Base-by-base conservation (phyloP, 805 yeast genomes). In the Candida caryicola region DNA sequence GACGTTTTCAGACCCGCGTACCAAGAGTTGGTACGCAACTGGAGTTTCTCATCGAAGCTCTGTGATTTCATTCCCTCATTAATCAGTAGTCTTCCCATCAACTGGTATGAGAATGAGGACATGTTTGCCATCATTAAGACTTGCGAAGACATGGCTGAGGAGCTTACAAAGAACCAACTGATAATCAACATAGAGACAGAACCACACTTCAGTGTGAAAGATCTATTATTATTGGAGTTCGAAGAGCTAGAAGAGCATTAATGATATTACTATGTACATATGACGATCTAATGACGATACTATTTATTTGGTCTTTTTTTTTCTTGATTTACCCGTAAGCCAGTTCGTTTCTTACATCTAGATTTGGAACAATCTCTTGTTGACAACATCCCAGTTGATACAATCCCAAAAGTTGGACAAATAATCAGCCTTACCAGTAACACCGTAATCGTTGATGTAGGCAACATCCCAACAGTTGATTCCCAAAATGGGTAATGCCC, bases 381-480 rank as follows among this genome's bases (percentile, higher is more conserved):
- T 79, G 21, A 84, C 73, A 29, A 82, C 81, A 35, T 78, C 73
- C 99, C 99, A 93, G 64, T 91, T 82, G 43, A 90, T 74, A 47
- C 87, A 73, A 36, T 80, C 76, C 80, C 95, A 81, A 54, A 82
- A 81, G 45, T 81, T 82, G 44, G 76, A 76, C 48, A 93, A 73
- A 62, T 85, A 93, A 37, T 74, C 69, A 31, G 76, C 69, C 65
- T 82, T 84, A 17, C 93, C 95, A 36, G 61, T 68, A 36, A 86
- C 73, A 33, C 97, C 96, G 62, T 82, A 91, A 62, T 93, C 98
- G 18, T 76, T 66, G 31, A 88, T 52, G 60, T 82, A 93, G n/a
- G 96, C 87, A 47, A 81, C 77, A 59, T 91, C 95, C 96, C 97
- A 90, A 49, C 85, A 73, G 61, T 81, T 87, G 47, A 89, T 72